Conservation (phyloP, 495 filamentous ascomycete genomes). For the Podospora sp. region DNA sequence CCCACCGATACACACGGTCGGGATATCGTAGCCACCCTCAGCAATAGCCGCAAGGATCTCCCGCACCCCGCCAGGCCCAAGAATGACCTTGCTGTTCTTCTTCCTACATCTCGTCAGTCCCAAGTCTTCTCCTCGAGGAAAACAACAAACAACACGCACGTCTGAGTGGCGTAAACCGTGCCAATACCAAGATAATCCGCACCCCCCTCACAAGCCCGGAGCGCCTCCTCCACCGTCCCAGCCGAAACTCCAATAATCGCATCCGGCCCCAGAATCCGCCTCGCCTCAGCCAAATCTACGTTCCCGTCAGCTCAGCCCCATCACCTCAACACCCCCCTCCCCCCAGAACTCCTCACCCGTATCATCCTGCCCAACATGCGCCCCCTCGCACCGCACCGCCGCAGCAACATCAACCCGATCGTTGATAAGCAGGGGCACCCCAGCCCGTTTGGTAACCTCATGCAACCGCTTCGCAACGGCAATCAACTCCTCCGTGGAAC, state of each 20-base stretch:
- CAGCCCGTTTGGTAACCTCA: conserved; percentile 63
- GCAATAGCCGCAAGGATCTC: conserved; percentile 65
- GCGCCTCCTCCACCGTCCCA: conserved; percentile 67
- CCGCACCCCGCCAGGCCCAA: conserved; percentile 77
- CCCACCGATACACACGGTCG: conserved; percentile 82
- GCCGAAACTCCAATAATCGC: conserved; percentile 71
- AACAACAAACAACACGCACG: conserved; percentile 49
- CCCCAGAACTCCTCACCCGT: no score
- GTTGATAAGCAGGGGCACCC: conserved; percentile 88
- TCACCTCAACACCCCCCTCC: no score
- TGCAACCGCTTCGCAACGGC: conserved; percentile 71
- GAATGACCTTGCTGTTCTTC: conserved; percentile 76
- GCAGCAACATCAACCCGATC: conserved; percentile 93
- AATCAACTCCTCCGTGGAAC: conserved; percentile 73
- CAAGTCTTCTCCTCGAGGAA: background rate
- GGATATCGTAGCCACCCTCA: conserved; percentile 33
- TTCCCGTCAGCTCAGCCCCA: no score
- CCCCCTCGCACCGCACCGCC: conserved; percentile 82
- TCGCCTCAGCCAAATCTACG: conserved; percentile 64
- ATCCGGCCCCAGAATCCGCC: conserved; percentile 69
- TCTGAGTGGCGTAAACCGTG: conserved; percentile 81
- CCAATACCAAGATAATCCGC: conserved; percentile 91
- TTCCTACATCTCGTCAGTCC: conserved; percentile 47
- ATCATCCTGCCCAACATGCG: conserved; percentile 95
- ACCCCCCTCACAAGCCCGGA: conserved; percentile 65